Percentiles rank a stretch among this genome's conserved stretches.
phyloP scores from a whole-genome alignment of 257 asterid species.

The Solanum tarijense region DNA sequence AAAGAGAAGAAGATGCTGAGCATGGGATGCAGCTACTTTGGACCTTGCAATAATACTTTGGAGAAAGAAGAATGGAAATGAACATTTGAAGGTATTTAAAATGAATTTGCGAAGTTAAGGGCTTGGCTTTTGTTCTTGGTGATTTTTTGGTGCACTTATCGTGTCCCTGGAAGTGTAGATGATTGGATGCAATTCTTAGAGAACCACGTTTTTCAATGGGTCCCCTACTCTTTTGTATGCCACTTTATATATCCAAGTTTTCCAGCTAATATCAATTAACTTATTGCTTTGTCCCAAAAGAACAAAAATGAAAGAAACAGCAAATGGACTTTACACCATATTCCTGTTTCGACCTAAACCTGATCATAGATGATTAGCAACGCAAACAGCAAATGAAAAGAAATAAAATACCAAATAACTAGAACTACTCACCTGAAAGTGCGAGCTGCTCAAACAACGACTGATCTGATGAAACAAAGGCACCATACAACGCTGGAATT shows the following conservation, averaged over 20 bases:
- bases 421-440: slow-evolving; percentile 53
- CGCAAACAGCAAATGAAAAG: not conserved
- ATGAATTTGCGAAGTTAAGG: not conserved
- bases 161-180: not conserved
- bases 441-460: slow-evolving; percentile 67
- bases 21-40: not conserved
- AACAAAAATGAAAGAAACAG: not conserved
- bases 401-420: not conserved
- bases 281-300: not conserved
- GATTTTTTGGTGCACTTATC: not conserved
- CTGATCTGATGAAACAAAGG: slow-evolving; percentile 59
- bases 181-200: not conserved
- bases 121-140: not conserved
- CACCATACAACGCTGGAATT: slow-evolving; percentile 78
- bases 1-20: not conserved
- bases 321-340: not conserved
- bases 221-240: not conserved
- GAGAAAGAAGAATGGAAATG: not conserved
- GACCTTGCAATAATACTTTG: not conserved
- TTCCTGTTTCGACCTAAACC: not conserved
- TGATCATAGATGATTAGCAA: not conserved
- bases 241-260: not conserved
- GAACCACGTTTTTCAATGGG: not conserved
- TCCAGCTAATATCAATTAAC: not conserved
- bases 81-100: not conserved